Conservation (phyloP, 345 rosid genomes). For the Lepidium africanum region DNA sequence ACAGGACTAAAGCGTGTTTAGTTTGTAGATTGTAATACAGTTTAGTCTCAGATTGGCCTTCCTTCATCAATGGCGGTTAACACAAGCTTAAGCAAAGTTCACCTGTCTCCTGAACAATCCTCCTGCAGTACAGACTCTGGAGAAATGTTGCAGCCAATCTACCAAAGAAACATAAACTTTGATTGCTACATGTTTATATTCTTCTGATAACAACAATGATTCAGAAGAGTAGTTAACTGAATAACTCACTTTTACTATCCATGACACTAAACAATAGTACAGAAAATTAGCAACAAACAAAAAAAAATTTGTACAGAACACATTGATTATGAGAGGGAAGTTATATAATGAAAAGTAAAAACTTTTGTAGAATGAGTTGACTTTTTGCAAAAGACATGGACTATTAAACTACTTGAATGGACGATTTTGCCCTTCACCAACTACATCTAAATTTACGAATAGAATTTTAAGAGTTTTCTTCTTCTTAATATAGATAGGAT, state of each 20-base stretch:
- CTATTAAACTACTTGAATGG: not conserved
- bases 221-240: not conserved
- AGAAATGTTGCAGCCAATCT: conserved; percentile 50
- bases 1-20: no score
- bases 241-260: not conserved
- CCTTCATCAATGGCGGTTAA: not conserved
- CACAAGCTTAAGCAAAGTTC: not conserved
- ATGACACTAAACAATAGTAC: not conserved
- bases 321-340: not conserved
- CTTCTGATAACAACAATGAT: not conserved
- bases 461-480: no score
- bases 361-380: not conserved
- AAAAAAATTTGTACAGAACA: no score
- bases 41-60: not conserved
- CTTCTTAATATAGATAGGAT: not conserved
- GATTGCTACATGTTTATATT: conserved; percentile 43
- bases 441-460: not conserved
- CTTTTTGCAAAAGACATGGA: not conserved
- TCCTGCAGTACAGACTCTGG: conserved; percentile 37
- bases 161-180: conserved; percentile 37
- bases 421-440: conserved; percentile 11
- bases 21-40: no score
- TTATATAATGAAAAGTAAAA: not conserved
- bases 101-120: not conserved
- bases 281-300: no score